Evolutionary conservation across 2,329 filamentous ascomycete genomes (phyloP).

Genomic region (Zelopaecilomyces penicillatus): DNA sequence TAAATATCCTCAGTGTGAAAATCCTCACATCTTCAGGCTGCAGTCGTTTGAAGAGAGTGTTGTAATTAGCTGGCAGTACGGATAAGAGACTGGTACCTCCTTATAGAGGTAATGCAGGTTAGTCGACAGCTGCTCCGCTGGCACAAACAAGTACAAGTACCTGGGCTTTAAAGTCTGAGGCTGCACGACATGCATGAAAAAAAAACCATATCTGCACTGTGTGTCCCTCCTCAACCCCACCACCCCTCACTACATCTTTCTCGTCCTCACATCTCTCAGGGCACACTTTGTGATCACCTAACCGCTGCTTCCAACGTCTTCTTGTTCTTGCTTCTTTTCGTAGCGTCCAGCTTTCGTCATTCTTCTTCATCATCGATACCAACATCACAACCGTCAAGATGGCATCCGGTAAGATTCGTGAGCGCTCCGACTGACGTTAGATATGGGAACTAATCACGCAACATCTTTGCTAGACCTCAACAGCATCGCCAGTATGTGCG

Average conservation of each 20-base stretch:
- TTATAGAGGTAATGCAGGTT: no score
- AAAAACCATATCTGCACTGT: conserved; percentile 25
- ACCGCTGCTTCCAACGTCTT: conserved; percentile 7
- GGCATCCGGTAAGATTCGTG: conserved; percentile 22
- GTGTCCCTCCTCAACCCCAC: conserved; percentile 21
- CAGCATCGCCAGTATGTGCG: conserved; percentile 37
- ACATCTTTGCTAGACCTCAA: conserved; percentile 29
- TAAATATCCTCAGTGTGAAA: no score
- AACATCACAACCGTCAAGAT: conserved; percentile 19
- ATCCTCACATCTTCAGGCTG: no score
- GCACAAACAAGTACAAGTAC: no score
- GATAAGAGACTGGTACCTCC: no score
- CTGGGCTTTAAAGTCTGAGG: no score
- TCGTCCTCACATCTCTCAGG: conserved; percentile 14
- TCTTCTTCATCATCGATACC: neutral
- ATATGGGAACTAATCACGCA: conserved; percentile 13
- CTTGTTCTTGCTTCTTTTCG: conserved; percentile 2
- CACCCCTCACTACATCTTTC: conserved; percentile 18
- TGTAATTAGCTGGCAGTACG: no score
- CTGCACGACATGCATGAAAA: conserved; percentile 12
- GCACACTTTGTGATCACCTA: conserved; percentile 27
- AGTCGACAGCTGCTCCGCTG: no score
- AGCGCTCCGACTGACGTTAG: conserved; percentile 7
- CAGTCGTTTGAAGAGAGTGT: no score
- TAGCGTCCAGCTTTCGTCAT: neutral